Evolutionary conservation across 1,139 yeast genomes (phyloP).

Genomic region (Suhomyces yuchorum): DNA sequence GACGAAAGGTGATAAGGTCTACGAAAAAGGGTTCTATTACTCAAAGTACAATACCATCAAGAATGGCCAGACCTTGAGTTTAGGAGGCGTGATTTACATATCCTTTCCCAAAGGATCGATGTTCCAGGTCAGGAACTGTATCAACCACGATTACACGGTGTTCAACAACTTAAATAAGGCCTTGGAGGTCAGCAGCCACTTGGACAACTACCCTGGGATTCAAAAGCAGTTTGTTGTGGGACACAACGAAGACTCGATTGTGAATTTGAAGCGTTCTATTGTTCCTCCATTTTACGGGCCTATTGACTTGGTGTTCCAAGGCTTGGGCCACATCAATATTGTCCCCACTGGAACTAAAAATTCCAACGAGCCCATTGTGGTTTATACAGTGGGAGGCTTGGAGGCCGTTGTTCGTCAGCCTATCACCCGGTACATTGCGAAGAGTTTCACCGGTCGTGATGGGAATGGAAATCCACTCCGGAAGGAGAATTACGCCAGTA

Average conservation of each 20-base stretch:
- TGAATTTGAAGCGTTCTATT: constrained; percentile 43
- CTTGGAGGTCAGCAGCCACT: constrained; percentile 18
- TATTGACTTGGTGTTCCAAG: constrained; percentile 67
- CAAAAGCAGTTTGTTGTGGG: constrained; percentile 35
- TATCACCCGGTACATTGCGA: constrained; percentile 34
- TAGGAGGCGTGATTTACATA: constrained; percentile 65
- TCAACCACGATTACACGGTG: constrained; percentile 31
- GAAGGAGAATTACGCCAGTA: constrained; percentile 31
- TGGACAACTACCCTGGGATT: constrained; percentile 23
- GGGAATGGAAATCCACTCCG: constrained; percentile 37
- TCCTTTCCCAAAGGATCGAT: constrained; percentile 43
- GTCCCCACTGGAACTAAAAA: constrained; percentile 58
- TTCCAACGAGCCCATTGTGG: constrained; percentile 31
- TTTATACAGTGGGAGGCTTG: constrained; percentile 37
- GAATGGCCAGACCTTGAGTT: constrained; percentile 49
- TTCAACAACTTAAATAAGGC: constrained; percentile 36
- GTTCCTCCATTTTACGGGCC: constrained; percentile 72
- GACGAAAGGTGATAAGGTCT: constrained; percentile 40
- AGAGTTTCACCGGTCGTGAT: constrained; percentile 42
- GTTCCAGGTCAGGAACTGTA: constrained; percentile 43
- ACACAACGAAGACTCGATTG: constrained; percentile 26
- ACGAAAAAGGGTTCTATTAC: constrained; percentile 36
- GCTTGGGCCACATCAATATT: constrained; percentile 66
- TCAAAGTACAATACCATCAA: constrained; percentile 42
- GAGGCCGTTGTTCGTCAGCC: constrained; percentile 41